Percentiles rank a stretch among this genome's conserved stretches.
Evolutionary conservation across 345 rosid genomes (phyloP).

Genomic region (Crucihimalaya himalaica): DNA sequence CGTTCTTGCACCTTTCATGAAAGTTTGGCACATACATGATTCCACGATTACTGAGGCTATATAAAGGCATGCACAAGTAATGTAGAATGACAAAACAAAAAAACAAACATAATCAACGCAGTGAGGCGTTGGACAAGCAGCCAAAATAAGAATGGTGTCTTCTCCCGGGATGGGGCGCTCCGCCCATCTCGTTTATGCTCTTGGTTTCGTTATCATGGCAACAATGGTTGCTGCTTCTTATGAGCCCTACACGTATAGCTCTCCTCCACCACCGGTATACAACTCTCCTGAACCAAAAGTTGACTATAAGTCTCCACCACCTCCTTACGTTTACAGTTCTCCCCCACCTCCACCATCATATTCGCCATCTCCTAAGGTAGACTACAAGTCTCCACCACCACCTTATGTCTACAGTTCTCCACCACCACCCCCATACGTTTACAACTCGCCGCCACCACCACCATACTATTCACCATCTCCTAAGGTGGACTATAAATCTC

Average conservation of each 20-base stretch:
- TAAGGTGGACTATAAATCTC: not conserved
- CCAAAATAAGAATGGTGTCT: constrained; percentile 27
- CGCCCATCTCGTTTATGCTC: constrained; percentile 34
- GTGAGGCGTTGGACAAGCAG: constrained; percentile 15
- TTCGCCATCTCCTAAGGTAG: too few species aligned
- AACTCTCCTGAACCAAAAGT: not conserved
- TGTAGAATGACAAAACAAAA: constrained; percentile 19
- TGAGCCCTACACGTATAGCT: constrained; percentile 27
- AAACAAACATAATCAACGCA: constrained; percentile 6
- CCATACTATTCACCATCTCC: not conserved
- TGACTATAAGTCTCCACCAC: constrained; percentile 19
- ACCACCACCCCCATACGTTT: not conserved
- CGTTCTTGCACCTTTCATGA: constrained; percentile 32
- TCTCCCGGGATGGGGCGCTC: constrained; percentile 38
- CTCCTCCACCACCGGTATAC: constrained; percentile 21
- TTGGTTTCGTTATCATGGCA: constrained; percentile 31
- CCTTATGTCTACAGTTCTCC: not conserved
- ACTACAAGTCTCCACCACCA: constrained; percentile 2
- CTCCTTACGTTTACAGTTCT: not conserved
- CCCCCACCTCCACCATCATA: constrained; percentile 6
- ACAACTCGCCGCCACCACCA: not conserved
- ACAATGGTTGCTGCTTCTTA: constrained; percentile 38
- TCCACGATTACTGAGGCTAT: constrained; percentile 24
- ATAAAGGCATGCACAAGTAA: constrained; percentile 13
- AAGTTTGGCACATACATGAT: constrained; percentile 28